Conservation (phyloP, 225 moss, liverwort and hornwort species). For the Marchantia paleacea region DNA sequence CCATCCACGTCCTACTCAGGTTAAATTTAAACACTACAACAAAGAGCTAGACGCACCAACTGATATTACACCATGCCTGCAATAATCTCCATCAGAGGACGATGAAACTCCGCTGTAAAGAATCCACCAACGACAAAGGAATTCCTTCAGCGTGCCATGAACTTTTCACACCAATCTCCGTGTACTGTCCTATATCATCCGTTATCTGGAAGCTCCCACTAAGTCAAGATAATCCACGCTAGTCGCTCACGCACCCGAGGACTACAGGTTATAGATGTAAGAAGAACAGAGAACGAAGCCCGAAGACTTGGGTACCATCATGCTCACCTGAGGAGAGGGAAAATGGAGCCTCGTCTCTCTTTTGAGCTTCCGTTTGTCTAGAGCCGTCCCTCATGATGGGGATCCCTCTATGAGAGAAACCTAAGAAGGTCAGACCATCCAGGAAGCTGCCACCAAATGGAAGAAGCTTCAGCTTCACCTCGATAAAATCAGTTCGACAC, state of each 20-base stretch:
- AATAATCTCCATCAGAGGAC: too few species aligned
- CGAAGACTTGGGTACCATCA: background rate
- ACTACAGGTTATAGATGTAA: too few species aligned
- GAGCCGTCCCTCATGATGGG: constrained; percentile 17
- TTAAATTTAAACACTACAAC: too few species aligned
- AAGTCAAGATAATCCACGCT: too few species aligned
- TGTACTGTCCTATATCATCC: too few species aligned
- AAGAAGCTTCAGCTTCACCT: constrained; percentile 68
- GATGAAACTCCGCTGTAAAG: too few species aligned
- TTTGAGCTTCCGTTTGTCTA: background rate
- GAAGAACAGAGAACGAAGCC: background rate
- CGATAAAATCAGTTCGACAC: constrained; percentile 62
- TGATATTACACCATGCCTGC: too few species aligned
- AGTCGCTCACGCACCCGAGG: background rate
- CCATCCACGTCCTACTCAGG: background rate
- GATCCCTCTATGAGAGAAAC: constrained; percentile 26
- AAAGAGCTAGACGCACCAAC: too few species aligned
- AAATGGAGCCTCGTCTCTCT: constrained; percentile 26
- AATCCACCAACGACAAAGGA: too few species aligned
- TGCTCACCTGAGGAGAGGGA: constrained; percentile 35
- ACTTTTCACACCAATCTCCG: too few species aligned
- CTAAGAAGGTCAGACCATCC: constrained; percentile 33
- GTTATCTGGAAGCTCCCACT: too few species aligned
- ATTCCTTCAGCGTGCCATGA: too few species aligned
- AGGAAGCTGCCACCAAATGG: constrained; percentile 46